A percentile compares a stretch with the other conserved stretches of the same genome.
These are phyloP conservation scores for Saccharomycopsis schoenii DNA, from an alignment of 805 yeast genomes.

Conservation along the genomic window DNA sequence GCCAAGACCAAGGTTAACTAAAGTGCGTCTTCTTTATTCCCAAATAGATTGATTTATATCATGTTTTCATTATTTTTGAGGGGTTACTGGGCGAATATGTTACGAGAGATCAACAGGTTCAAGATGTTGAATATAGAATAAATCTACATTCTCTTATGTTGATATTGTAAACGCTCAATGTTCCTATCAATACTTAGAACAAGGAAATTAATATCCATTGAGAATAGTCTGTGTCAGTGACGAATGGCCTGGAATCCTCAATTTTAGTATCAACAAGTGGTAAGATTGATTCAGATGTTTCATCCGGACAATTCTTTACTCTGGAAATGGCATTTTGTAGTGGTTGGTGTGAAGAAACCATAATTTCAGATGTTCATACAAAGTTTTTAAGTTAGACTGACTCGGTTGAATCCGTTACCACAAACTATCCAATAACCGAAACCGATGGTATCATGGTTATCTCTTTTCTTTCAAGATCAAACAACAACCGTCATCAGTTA, in stretches of 20 bases:
- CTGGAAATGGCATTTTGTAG: not conserved
- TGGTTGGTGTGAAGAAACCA: not conserved
- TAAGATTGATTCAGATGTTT: not conserved
- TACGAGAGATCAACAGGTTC: too few species aligned
- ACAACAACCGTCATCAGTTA: not conserved
- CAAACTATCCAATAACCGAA: not conserved
- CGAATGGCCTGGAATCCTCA: constrained; percentile 12
- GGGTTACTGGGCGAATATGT: too few species aligned
- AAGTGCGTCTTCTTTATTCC: too few species aligned
- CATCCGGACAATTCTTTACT: not conserved
- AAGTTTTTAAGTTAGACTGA: constrained; percentile 8
- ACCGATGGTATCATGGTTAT: not conserved
- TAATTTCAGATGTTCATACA: not conserved
- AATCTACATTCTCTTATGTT: too few species aligned
- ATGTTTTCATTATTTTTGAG: too few species aligned
- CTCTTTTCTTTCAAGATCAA: not conserved
- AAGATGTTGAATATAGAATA: too few species aligned
- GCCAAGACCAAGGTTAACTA: too few species aligned
- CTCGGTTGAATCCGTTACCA: not conserved
- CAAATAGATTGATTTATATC: too few species aligned
- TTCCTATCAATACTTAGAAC: too few species aligned
- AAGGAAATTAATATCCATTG: not conserved
- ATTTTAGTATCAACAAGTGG: constrained; percentile 9
- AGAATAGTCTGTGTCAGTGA: constrained; percentile 15
- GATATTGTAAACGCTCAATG: too few species aligned